Conservation (phyloP, 139 green algal species). For the Pleodorina starrii region DNA sequence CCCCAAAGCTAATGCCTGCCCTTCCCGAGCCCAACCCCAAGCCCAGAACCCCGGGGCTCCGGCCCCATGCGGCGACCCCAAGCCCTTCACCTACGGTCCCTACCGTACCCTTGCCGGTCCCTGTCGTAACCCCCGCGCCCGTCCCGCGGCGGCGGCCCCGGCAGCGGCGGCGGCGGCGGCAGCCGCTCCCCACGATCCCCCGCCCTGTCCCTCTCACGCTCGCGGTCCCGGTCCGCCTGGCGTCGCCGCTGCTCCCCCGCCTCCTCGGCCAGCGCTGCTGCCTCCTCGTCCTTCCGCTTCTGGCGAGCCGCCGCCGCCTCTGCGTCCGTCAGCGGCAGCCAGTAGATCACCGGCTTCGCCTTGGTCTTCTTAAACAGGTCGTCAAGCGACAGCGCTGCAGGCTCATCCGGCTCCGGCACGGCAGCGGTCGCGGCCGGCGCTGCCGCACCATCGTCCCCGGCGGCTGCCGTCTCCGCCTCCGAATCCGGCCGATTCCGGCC, state of each 20-base stretch:
- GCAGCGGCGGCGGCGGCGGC: conserved; percentile 29
- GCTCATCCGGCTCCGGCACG: not conserved
- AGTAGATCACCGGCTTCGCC: conserved; percentile 86
- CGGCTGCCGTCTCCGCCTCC: not conserved
- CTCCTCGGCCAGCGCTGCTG: not conserved
- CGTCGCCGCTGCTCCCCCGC: not conserved
- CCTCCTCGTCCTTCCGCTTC: conserved; percentile 45
- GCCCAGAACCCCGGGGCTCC: no score
- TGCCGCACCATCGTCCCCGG: not conserved
- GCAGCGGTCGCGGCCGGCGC: not conserved
- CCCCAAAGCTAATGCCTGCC: no score
- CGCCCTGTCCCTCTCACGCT: not conserved
- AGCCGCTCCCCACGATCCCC: not conserved
- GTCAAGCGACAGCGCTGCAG: conserved; percentile 68
- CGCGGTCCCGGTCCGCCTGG: not conserved
- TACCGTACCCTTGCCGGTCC: not conserved
- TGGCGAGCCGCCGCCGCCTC: conserved; percentile 63
- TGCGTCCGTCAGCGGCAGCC: conserved; percentile 85
- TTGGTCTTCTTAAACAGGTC: conserved; percentile 87
- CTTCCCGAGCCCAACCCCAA: no score
- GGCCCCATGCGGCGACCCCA: no score
- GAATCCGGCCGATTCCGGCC: not conserved
- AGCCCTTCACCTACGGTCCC: conserved; percentile 27
- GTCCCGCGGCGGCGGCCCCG: conserved; percentile 1
- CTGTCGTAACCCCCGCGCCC: conserved; percentile 11